Conservation (phyloP, 179 eudicot species). For the Sideroxylon spinosum region DNA sequence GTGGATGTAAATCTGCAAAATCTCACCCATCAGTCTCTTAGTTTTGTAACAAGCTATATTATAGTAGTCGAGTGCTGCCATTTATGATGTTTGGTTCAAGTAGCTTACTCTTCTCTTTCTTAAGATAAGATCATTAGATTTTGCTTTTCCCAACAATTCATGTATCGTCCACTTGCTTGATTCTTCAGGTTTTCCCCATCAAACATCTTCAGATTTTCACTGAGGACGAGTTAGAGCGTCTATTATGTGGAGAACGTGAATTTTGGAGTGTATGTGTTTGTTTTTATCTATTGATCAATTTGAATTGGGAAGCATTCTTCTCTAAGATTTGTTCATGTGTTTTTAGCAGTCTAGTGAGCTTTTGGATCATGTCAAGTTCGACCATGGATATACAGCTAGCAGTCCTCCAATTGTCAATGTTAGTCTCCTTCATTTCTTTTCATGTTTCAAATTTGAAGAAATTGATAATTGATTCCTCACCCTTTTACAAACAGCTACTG, state of each 20-base stretch:
- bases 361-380: constrained; percentile 82
- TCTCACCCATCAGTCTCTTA: neutral
- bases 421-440: constrained; percentile 23
- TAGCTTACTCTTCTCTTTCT: no score
- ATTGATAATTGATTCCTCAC: neutral
- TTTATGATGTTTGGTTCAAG: no score
- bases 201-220: constrained; percentile 66
- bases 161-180: constrained; percentile 7
- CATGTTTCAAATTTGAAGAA: neutral
- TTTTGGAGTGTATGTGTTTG: constrained; percentile 63
- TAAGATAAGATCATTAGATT: neutral
- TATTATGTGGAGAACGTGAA: constrained; percentile 86
- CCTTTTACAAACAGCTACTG: constrained; percentile 52
- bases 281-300: neutral
- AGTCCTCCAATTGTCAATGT: constrained; percentile 81
- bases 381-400: constrained; percentile 92
- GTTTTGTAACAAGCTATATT: constrained; percentile 8
- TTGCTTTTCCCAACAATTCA: constrained; percentile 2
- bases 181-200: constrained; percentile 62
- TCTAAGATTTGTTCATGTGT: constrained; percentile 1
- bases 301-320: neutral
- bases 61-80: neutral
- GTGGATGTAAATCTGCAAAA: neutral
- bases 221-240: constrained; percentile 80
- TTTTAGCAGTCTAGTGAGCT: constrained; percentile 59